These are phyloP conservation scores for Echinosophora koreensis DNA, from an alignment of 306 rosid genomes.

Conservation along the genomic window DNA sequence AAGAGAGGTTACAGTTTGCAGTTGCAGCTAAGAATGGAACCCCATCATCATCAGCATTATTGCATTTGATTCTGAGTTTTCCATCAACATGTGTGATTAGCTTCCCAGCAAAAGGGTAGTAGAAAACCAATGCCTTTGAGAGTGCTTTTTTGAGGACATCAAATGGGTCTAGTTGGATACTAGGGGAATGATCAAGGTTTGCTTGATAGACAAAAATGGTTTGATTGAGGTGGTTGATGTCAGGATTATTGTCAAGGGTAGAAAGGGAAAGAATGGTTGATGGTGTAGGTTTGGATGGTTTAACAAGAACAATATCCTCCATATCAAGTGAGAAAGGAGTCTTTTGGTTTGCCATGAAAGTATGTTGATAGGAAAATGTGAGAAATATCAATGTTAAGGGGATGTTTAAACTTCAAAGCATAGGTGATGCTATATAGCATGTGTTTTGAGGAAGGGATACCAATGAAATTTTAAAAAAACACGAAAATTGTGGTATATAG, in stretches of 20 bases:
- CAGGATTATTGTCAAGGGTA: slow-evolving; percentile 31
- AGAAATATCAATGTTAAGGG: not conserved
- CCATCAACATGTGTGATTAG: slow-evolving; percentile 39
- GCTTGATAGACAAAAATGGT: slow-evolving; percentile 35
- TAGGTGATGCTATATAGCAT: too few species aligned
- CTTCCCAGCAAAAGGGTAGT: slow-evolving; percentile 50
- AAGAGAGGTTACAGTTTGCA: slow-evolving; percentile 40
- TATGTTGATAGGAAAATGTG: not conserved
- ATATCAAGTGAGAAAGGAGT: not conserved
- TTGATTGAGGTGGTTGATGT: slow-evolving; percentile 7
- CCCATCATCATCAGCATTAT: slow-evolving; percentile 43
- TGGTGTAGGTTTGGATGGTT: slow-evolving; percentile 40
- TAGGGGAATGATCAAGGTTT: not conserved
- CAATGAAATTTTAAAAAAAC: too few species aligned
- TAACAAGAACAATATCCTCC: slow-evolving; percentile 34
- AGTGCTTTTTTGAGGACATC: slow-evolving; percentile 36
- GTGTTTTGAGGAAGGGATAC: not conserved
- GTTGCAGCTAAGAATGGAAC: slow-evolving; percentile 50
- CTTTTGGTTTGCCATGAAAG: not conserved
- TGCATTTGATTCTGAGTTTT: slow-evolving; percentile 40
- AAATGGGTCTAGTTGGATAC: slow-evolving; percentile 29
- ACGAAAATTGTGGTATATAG: too few species aligned
- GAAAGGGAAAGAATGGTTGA: slow-evolving; percentile 41
- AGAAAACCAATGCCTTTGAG: slow-evolving; percentile 39
- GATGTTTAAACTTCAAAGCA: too few species aligned